Evolutionary conservation across 371 early-diverging fungal genomes (phyloP).

Genomic region (Gilbertella persicaria): DNA sequence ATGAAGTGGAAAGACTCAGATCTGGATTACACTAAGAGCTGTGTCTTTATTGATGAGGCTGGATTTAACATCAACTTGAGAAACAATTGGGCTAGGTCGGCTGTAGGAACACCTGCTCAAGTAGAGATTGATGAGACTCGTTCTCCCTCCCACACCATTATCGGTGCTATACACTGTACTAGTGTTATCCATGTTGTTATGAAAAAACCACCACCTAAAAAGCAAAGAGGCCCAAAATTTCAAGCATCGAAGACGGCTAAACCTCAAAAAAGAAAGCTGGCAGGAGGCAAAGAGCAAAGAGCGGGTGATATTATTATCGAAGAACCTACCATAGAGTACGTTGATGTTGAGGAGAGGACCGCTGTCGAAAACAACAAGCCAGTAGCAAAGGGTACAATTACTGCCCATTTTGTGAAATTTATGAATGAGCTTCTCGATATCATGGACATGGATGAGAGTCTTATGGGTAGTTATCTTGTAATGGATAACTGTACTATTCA

Average conservation of each 20-base stretch:
- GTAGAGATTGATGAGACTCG: constrained; percentile 14
- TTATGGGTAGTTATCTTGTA: constrained; percentile 13
- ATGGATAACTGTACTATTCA: too few species aligned
- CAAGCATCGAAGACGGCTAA: too few species aligned
- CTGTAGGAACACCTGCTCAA: constrained; percentile 8
- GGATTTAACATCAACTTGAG: too few species aligned
- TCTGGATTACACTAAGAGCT: too few species aligned
- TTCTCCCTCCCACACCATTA: constrained; percentile 18
- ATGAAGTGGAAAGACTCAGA: too few species aligned
- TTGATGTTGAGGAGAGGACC: too few species aligned
- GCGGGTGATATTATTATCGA: constrained; percentile 12
- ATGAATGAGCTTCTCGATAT: constrained; percentile 16
- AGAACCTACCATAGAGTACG: too few species aligned
- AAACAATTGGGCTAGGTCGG: too few species aligned
- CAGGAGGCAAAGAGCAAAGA: constrained; percentile 9
- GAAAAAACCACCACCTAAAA: too few species aligned
- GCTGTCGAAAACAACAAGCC: too few species aligned
- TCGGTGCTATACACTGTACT: constrained; percentile 21
- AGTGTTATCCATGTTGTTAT: constrained; percentile 14
- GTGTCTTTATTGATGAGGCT: too few species aligned
- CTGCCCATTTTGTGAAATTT: constrained; percentile 12
- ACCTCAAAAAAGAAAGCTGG: constrained; percentile 9
- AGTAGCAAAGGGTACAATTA: constrained; percentile 18
- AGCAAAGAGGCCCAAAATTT: constrained; percentile 12
- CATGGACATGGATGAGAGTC: constrained; percentile 13